A percentile compares a stretch with the other conserved stretches of the same genome.
These are phyloP conservation scores for Blastobotrys indianensis DNA, from an alignment of 1,139 yeast species.

Conservation along the genomic window DNA sequence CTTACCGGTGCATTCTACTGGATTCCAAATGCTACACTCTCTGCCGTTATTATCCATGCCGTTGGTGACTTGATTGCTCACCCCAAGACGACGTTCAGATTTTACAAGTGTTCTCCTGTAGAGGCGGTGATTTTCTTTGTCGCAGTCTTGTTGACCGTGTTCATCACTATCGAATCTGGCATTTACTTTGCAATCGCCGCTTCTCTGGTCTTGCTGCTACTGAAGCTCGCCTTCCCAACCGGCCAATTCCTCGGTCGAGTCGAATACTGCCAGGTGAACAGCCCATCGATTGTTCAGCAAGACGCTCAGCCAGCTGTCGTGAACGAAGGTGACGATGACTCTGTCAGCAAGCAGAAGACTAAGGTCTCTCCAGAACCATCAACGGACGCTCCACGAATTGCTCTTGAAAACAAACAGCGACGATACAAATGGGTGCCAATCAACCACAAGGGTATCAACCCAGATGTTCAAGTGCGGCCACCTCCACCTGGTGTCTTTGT, in stretches of 20 bases:
- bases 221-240: constrained; percentile 71
- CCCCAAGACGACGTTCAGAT: constrained; percentile 62
- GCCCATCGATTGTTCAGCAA: constrained; percentile 40
- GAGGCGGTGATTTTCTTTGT: constrained; percentile 72
- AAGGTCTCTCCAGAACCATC: neutral
- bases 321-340: neutral
- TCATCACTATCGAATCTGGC: constrained; percentile 79
- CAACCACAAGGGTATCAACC: constrained; percentile 50
- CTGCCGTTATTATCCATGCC: constrained; percentile 92
- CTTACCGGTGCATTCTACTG: constrained; percentile 78
- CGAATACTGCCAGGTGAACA: constrained; percentile 35
- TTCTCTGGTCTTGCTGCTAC: constrained; percentile 65
- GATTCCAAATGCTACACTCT: constrained; percentile 83
- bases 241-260: constrained; percentile 82
- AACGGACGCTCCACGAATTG: constrained; percentile 4
- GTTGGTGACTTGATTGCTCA: constrained; percentile 80
- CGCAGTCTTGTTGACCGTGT: constrained; percentile 74
- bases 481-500: constrained; percentile 93
- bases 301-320: neutral
- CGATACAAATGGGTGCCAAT: constrained; percentile 66
- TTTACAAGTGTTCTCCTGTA: constrained; percentile 71
- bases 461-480: constrained; percentile 51
- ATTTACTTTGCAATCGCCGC: constrained; percentile 87
- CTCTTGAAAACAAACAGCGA: constrained; percentile 10
- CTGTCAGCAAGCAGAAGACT: neutral